These are phyloP conservation scores for Clohesyomyces aquaticus DNA, from an alignment of 495 filamentous ascomycete species.

Conservation along the genomic window DNA sequence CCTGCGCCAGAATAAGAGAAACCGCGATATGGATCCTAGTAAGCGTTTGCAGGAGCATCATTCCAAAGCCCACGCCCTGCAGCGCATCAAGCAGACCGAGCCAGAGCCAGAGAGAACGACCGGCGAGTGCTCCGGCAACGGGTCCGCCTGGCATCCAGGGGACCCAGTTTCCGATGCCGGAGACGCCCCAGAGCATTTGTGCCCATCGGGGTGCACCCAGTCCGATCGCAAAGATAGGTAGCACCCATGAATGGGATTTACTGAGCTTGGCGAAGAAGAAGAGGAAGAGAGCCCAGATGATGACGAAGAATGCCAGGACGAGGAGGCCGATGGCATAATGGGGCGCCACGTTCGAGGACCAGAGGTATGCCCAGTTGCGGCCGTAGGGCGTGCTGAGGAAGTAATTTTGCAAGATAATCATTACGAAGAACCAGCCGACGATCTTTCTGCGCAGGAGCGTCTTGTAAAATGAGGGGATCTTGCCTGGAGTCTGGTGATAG, in stretches of 20 bases:
- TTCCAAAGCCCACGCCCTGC: conserved; percentile 65
- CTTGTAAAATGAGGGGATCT: conserved; percentile 64
- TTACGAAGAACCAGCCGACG: conserved; percentile 64
- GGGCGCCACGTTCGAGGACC: conserved; percentile 56
- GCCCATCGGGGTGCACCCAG: conserved; percentile 67
- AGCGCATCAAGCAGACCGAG: conserved; percentile 59
- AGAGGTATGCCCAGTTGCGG: conserved; percentile 66
- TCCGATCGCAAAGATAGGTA: conserved; percentile 69
- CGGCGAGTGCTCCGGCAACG: conserved; percentile 56
- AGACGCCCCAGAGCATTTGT: conserved; percentile 67
- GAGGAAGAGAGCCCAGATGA: conserved; percentile 59
- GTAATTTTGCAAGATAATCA: conserved; percentile 69
- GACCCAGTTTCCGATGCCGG: conserved; percentile 60
- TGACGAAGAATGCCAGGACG: conserved; percentile 63
- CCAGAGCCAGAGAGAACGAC: conserved; percentile 59
- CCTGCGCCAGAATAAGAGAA: conserved; percentile 60
- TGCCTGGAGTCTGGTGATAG: conserved; percentile 69
- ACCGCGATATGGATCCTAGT: conserved; percentile 63
- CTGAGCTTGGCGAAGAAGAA: conserved; percentile 54
- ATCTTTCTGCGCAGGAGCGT: conserved; percentile 62
- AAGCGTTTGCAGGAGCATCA: conserved; percentile 66
- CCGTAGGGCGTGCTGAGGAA: conserved; percentile 65
- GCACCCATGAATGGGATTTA: conserved; percentile 63
- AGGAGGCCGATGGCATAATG: conserved; percentile 59
- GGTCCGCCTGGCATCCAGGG: conserved; percentile 59